phyloP scores from a whole-genome alignment of 2,329 filamentous ascomycete species.

The Trichoderma sp. region DNA sequence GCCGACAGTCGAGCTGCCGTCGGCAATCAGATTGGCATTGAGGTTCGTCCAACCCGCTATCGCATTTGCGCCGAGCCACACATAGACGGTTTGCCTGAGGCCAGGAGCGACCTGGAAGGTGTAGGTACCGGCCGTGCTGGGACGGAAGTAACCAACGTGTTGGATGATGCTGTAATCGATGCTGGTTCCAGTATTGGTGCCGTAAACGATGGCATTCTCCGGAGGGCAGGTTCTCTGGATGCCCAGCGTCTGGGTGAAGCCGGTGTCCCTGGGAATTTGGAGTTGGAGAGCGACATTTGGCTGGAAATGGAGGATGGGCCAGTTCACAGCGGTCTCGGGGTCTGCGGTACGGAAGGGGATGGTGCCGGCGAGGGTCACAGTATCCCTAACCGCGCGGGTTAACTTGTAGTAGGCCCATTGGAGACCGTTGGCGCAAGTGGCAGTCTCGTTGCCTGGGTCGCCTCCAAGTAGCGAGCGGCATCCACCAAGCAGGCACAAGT shows the following conservation, averaged over 20 bases:
- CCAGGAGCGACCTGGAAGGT: not conserved
- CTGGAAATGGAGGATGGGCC: slow-evolving; percentile 1
- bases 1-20: not conserved
- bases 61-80: slow-evolving; percentile 4
- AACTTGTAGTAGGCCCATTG: slow-evolving; percentile 2
- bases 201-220: not conserved
- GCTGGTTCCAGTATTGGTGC: not conserved
- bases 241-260: not conserved
- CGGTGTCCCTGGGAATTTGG: not conserved
- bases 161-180: slow-evolving; percentile 12
- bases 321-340: not conserved
- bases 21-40: slow-evolving; percentile 2
- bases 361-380: not conserved
- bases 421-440: not conserved
- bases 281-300: not conserved
- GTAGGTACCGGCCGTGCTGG: not conserved
- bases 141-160: slow-evolving; percentile 12
- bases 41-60: not conserved
- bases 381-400: not conserved
- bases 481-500: no score
- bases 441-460: no score
- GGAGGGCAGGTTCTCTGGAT: not conserved
- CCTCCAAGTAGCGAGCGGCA: not conserved
- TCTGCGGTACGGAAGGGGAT: not conserved
- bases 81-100: not conserved